These are phyloP conservation scores for Condylostoma magnum DNA, from an alignment of 169 alveolate species.

Conservation along the genomic window DNA sequence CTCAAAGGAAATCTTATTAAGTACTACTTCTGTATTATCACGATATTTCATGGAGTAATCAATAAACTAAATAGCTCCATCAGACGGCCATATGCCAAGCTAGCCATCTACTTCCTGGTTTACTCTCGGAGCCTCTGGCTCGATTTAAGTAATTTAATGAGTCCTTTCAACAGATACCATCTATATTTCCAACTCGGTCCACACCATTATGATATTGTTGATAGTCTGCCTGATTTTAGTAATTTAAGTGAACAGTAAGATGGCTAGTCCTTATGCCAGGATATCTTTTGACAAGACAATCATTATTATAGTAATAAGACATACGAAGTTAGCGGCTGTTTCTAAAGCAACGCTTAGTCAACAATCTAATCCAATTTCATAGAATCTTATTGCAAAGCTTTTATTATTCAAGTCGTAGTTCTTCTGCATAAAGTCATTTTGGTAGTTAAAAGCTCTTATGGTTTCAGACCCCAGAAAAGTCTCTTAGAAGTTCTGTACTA, in stretches of 20 bases:
- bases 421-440: conserved; percentile 37
- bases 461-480: conserved; percentile 62
- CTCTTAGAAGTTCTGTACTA: conserved; percentile 56
- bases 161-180: background rate
- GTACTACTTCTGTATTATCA: conserved; percentile 33
- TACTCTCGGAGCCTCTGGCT: background rate
- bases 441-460: conserved; percentile 56
- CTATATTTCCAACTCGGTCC: background rate
- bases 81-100: conserved; percentile 43
- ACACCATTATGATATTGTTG: background rate
- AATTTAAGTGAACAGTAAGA: background rate
- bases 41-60: conserved; percentile 2
- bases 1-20: conserved; percentile 57
- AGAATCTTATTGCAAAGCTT: background rate
- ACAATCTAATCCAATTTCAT: background rate
- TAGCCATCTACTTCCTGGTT: background rate
- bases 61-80: conserved; percentile 34
- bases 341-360: background rate
- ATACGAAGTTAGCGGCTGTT: background rate
- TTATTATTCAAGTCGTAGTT: background rate
- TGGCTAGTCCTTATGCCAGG: background rate
- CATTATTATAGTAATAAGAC: background rate
- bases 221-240: background rate
- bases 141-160: background rate
- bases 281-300: background rate